Percentiles rank a stretch among this genome's conserved stretches.
Evolutionary conservation across 768 basidiomycete species (phyloP).

Genomic region (Pleurotus ostreatus): DNA sequence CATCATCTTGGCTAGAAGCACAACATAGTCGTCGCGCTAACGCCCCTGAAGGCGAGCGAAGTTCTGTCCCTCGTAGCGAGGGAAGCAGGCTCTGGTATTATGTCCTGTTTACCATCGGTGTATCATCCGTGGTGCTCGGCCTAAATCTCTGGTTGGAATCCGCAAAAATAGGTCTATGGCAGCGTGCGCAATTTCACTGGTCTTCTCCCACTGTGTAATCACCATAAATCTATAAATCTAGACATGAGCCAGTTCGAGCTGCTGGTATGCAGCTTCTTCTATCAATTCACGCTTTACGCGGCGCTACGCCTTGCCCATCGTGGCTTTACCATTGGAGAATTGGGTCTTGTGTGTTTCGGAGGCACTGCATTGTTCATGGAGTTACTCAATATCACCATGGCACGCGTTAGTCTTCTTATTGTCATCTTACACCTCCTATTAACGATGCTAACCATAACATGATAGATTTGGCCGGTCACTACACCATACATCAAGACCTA

Average conservation of each 20-base stretch:
- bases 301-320: slow-evolving; percentile 87
- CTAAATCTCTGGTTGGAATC: slow-evolving; percentile 42
- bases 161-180: slow-evolving; percentile 57
- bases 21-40: slow-evolving; percentile 29
- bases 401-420: slow-evolving; percentile 51
- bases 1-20: slow-evolving; percentile 74
- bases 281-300: slow-evolving; percentile 88
- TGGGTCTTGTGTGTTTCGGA: slow-evolving; percentile 85
- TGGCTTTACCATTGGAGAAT: slow-evolving; percentile 94
- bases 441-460: neutral
- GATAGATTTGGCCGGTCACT: slow-evolving; percentile 73
- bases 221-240: slow-evolving; percentile 24
- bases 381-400: slow-evolving; percentile 77
- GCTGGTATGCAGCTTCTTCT: slow-evolving; percentile 69
- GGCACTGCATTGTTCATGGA: slow-evolving; percentile 87
- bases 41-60: slow-evolving; percentile 61
- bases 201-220: neutral
- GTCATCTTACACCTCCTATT: neutral
- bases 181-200: slow-evolving; percentile 44
- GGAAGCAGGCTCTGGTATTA: slow-evolving; percentile 58
- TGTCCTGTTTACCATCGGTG: slow-evolving; percentile 54
- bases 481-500: slow-evolving; percentile 89
- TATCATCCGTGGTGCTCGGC: slow-evolving; percentile 46
- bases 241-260: slow-evolving; percentile 80
- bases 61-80: slow-evolving; percentile 76